Conservation (phyloP, 257 asterid species). For the Solanum pennellii region DNA sequence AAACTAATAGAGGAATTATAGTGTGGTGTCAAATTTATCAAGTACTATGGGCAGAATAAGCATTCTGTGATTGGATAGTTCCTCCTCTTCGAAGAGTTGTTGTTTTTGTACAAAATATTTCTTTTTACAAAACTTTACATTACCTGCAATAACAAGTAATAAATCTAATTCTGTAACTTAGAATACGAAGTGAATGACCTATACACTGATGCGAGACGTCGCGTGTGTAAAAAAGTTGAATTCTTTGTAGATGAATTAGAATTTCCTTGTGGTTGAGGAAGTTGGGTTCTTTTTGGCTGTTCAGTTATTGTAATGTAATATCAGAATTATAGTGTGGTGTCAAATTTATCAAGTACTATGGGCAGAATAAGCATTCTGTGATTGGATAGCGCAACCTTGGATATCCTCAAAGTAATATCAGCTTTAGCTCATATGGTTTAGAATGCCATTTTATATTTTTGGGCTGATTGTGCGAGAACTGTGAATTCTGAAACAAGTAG, state of each 20-base stretch:
- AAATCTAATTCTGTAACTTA: not conserved
- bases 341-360: not conserved
- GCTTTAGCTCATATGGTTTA: not conserved
- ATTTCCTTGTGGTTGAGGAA: not conserved
- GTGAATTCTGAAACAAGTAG: not conserved
- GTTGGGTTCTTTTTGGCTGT: not conserved
- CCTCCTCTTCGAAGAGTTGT: slow-evolving; percentile 60
- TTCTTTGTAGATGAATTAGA: not conserved
- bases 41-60: too few species aligned
- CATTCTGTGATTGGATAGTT: not conserved
- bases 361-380: not conserved
- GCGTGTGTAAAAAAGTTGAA: not conserved
- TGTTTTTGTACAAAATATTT: not conserved
- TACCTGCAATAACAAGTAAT: not conserved
- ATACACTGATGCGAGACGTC: not conserved
- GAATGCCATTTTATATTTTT: not conserved
- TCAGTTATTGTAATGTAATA: not conserved
- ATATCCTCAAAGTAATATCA: not conserved
- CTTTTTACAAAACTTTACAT: not conserved
- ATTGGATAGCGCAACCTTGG: not conserved
- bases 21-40: too few species aligned
- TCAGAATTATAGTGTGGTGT: not conserved
- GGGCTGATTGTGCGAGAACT: not conserved
- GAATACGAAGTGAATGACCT: not conserved
- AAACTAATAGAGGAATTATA: not conserved